Base-by-base conservation (phyloP, 371 early-diverging fungal species). In the Mortierella sp. region DNA sequence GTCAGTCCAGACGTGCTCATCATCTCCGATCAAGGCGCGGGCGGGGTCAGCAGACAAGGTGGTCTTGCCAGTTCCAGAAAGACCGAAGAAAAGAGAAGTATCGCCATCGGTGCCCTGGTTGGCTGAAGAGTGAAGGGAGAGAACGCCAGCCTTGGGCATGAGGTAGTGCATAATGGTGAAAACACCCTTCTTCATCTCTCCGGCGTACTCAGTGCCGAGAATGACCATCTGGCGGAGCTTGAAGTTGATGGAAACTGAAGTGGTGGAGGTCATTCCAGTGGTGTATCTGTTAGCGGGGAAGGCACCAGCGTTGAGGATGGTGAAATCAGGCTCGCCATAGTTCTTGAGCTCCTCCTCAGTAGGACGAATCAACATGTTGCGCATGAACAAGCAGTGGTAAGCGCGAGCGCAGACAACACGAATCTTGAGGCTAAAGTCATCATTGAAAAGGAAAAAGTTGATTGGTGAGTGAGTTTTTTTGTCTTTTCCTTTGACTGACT, bases 101-200 rank as follows among this genome's bases (percentile, higher is more conserved):
- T 98, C 98, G 67, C 96, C 96, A 42, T 89, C 73, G 49, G 93
- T 91, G 61, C 97, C 96, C 86, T 96, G 96, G 86, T 98, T 98
- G 79, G 97, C 96, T 73, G 95, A 95, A 22, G 98, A 96, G 90
- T 98, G 99, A 70, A 98, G 92, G 28, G 97, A 97, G 19, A 98
- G 89, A 32, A 97, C 97, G 71, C 97, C 97, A 49, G 94, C 93
- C 88, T 96, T 96, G 58, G 98, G 91, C 98, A 97, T 97, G 82
- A 95, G 87, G 89, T 98, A 97, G 89, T 98, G 97, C 98, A 98
- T 97, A 66, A 98, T 96, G 56, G 97, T 96, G 86, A 98, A 97
- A 71, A 90, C 88, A 67, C 98, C 98, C 92, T 98, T 98, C 90
- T 97, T 98, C 98, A 98, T 98, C 88, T 98, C 98, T 80, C 98